Base-by-base conservation (phyloP, 441 rosid genomes). In the Breynia disticha region DNA sequence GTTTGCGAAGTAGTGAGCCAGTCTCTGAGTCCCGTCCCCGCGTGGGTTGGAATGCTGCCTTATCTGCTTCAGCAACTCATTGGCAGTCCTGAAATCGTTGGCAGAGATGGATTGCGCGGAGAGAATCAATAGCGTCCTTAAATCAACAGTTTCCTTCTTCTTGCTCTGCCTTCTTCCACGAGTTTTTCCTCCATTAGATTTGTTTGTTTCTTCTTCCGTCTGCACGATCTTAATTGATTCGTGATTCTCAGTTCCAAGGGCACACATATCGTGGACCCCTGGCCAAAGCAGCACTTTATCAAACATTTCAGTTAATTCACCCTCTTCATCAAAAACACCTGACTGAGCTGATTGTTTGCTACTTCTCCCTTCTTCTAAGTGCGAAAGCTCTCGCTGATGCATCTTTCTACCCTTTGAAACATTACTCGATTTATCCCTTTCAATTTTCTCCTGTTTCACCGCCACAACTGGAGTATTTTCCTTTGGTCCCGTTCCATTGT, bases 1-100 rank as follows among this genome's bases (percentile, higher is more conserved):
- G 42, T 81, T 74, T 4, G 94, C 97, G 47, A 90, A 86, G 71
- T 55, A 79, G 69, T 86, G 78, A 16, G 97, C 95, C 46, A 90
- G 52, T 58, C 97, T 80, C 71, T 86, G 94, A 39, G 73, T 50
- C 11, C 79, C 89, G 51, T 86, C 90, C 15, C 97, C 97, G 0
- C 32, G 17, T 47, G 82, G 71, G 1, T 89, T 84, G 35, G 87
- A 78, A 45, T 86, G 70, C 62, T 77, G 70, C 69, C 82, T 72
- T 19, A 90, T 81, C 79, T 79, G 87, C 69, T 74, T 59, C 8
- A 87, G 61, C 4, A 77, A 63, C 63, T 79, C 85, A 67, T 52
- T 62, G 22, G 95, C 91, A 9, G 90, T 79, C 62, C 77, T 70
- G 41, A 59, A 59, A 57, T 90, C 84, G 16, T 76, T 71, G 4